Evolutionary conservation across 768 basidiomycete species (phyloP).

Genomic region (Kockovaella imperatae): DNA sequence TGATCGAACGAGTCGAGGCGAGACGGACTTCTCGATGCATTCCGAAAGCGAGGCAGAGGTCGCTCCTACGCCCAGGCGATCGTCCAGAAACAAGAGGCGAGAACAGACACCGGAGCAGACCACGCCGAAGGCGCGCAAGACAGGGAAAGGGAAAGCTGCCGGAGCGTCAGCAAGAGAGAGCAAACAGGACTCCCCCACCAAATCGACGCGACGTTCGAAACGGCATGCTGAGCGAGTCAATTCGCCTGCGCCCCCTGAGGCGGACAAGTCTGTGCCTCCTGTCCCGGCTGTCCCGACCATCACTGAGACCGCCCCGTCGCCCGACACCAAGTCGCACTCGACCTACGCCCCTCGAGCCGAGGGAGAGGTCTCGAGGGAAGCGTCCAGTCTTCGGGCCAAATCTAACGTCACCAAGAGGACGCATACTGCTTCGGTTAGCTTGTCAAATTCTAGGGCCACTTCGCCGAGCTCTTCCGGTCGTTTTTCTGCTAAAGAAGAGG

Average conservation of each 20-base stretch:
- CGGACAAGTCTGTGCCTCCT: constrained; percentile 1
- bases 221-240: no score
- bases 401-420: constrained; percentile 22
- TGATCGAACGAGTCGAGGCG: background rate
- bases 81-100: constrained; percentile 17
- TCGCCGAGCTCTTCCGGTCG: constrained; percentile 23
- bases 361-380: constrained; percentile 11
- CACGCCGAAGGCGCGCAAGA: constrained; percentile 19
- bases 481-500: constrained; percentile 39
- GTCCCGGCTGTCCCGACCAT: constrained; percentile 28
- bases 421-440: constrained; percentile 22
- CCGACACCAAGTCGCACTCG: constrained; percentile 2
- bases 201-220: constrained; percentile 18
- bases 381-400: constrained; percentile 26
- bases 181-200: constrained; percentile 13
- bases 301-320: constrained; percentile 36
- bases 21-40: background rate
- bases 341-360: constrained; percentile 20
- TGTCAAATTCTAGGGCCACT: constrained; percentile 16
- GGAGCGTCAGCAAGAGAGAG: constrained; percentile 5
- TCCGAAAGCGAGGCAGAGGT: constrained; percentile 3
- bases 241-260: no score
- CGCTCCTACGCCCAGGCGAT: constrained; percentile 30
- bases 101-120: constrained; percentile 9
- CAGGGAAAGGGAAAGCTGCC: constrained; percentile 8